A percentile compares a stretch with the other conserved stretches of the same genome.
Conservation (phyloP, 768 basidiomycete genomes). For the Tephrocybe sp. region DNA sequence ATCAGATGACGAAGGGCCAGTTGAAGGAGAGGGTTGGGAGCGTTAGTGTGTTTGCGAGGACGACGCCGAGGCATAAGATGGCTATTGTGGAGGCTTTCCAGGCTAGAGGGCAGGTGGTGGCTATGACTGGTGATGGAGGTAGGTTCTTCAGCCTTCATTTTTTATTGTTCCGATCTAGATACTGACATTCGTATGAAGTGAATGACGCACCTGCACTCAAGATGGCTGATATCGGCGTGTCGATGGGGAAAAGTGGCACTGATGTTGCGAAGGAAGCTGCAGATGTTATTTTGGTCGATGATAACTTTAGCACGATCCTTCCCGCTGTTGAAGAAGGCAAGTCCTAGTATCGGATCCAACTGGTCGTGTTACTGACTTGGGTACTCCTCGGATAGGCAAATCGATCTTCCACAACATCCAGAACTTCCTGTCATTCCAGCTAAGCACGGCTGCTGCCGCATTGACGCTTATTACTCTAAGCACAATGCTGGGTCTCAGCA, state of each 20-base stretch:
- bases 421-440: constrained; percentile 95
- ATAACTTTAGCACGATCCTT: constrained; percentile 93
- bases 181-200: too few relatives aligned
- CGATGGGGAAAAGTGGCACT: constrained; percentile 98
- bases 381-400: constrained; percentile 62
- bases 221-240: constrained; percentile 97
- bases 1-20: constrained; percentile 78
- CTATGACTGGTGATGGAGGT: constrained; percentile 98
- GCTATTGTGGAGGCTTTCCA: constrained; percentile 94
- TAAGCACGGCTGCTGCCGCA: constrained; percentile 96
- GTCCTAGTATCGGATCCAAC: constrained; percentile 10
- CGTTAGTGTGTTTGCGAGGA: constrained; percentile 90
- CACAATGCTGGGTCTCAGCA: constrained; percentile 84
- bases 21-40: constrained; percentile 77
- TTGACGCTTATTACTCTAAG: constrained; percentile 93
- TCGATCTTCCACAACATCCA: constrained; percentile 99
- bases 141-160: constrained; percentile 21
- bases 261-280: constrained; percentile 99
- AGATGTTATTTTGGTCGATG: constrained; percentile 94
- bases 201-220: constrained; percentile 97
- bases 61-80: constrained; percentile 98
- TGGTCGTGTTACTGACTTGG: constrained; percentile 4
- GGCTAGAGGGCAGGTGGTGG: constrained; percentile 83
- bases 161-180: too few relatives aligned
- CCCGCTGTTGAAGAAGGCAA: constrained; percentile 92